Base-by-base conservation (phyloP, 805 yeast species). In the Candida tallmaniae region DNA sequence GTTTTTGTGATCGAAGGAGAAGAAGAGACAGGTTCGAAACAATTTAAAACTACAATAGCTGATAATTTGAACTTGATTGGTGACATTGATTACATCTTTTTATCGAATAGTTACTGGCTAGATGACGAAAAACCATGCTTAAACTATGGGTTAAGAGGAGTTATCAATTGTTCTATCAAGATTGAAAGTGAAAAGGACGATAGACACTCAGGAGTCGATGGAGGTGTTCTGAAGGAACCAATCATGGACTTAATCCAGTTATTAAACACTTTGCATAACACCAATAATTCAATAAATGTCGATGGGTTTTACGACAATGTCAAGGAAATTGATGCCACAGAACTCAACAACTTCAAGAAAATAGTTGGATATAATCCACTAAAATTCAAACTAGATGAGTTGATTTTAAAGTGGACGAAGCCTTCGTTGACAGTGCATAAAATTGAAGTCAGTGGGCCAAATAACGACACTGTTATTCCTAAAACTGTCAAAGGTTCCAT, bases 121-220 rank as follows among this genome's bases (percentile, higher is more conserved):
- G 95, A 89, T 50, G 93, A 86, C 44, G 68, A 70, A 10, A 78
- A 80, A 13, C 98, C 98, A 1, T 90, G 97, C 56, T 66, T 93
- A 48, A 90, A 90, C 52, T 93, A 90, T 59, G 98, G 98, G 0
- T 66, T 93, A 38, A 71, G 98, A 52, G 98, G 98, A 32, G 90
- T 89, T 2, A 69, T 93, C 16, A 83, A 88, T 58, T 82, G 86
- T 2, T 68, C 78, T n/a, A 73, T 93, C 2, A 76, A 76, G 23
- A 69, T 93, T 8, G 64, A 67, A 38, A 77, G 88, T 33, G 89
- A 80, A 44, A 71, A 71, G 39, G 95, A 94, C 1, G 97, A 93
- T 56, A 66, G 95, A 39, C 98, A 93, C 54, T 86, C 97, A 0
- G 98, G 98, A 42, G 93, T 93, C 7, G 94, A 88, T 60, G 98